These are phyloP conservation scores for Leishmania guyanensis DNA, from an alignment of 208 protist species.

Conservation along the genomic window DNA sequence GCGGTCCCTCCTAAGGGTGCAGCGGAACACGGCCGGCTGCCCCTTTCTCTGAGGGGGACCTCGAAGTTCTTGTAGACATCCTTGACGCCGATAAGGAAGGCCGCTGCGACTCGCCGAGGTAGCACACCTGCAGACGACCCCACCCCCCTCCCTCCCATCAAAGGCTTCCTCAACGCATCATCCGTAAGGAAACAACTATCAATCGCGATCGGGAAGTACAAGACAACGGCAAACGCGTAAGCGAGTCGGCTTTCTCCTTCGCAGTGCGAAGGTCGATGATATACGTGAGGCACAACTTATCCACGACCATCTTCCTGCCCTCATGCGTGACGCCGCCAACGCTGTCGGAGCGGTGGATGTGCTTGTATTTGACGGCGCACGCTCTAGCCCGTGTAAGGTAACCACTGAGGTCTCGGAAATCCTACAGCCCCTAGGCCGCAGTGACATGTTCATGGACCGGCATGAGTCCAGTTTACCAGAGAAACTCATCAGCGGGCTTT, in stretches of 20 bases:
- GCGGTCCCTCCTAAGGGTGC: constrained; percentile 56
- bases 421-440: constrained; percentile 18
- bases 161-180: not conserved
- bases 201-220: constrained; percentile 36
- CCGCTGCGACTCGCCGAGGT: constrained; percentile 14
- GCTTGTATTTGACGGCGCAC: constrained; percentile 27
- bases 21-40: constrained; percentile 43
- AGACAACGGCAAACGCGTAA: constrained; percentile 10
- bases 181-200: constrained; percentile 9
- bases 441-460: constrained; percentile 19
- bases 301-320: constrained; percentile 24
- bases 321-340: constrained; percentile 15
- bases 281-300: constrained; percentile 34
- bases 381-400: constrained; percentile 37
- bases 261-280: constrained; percentile 44
- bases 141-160: constrained; percentile 12
- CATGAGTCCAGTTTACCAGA: not conserved
- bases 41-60: constrained; percentile 31
- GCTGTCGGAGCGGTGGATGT: constrained; percentile 45
- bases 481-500: not conserved
- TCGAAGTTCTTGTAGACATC: constrained; percentile 28
- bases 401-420: constrained; percentile 56
- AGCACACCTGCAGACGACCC: constrained; percentile 22
- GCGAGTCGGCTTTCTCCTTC: constrained; percentile 29
- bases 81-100: constrained; percentile 40